Evolutionary conservation across 345 rosid species (phyloP), one percentile per base, ranked within the genome.

Genomic region (Barbarea vulgaris): DNA sequence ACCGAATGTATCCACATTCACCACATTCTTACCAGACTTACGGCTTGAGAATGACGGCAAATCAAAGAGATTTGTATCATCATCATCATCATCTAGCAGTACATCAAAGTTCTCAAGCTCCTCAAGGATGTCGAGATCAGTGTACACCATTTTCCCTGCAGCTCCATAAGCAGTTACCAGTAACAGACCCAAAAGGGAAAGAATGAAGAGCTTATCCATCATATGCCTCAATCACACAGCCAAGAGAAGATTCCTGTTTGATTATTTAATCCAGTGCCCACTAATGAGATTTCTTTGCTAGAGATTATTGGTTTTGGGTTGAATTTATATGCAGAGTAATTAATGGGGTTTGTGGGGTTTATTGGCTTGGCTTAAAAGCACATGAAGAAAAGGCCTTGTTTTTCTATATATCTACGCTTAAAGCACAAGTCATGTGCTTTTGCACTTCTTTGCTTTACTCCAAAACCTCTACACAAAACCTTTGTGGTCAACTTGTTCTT

Each of bases 321-420:
- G 89, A 86, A 93, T 88, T 86, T 88, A 87, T 82, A 67, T 58
- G 75, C 67, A 72, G 77, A 85, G 85, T 91, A 86, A 83, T 75
- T 80, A 87, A 84, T 85, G 81, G 81, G 52, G 77, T 76, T 76
- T 52, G 80, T 63, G 80, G 74, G 74, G 76, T 74, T 76, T 64
- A 85, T 63, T 91, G 91, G 89, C 98, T 96, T 96, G 83, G 89
- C 98, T 96, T 96, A 86, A 84, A 96, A 96, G 98, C 77, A 84
- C 78, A 91, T 83, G 89, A 88, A 91, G 54, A 64, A n/a, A 84
- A 76, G 78, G 81, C 64, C 67, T 73, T 79, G 66, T 79, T 85
- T 87, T 87, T 84, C 87, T 81, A 83, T 86, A 84, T 81, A 89
- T 83, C 90, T 44, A 86, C 79, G 74, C 99, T 91, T 96, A 75